phyloP scores from a whole-genome alignment of 176 grass and related monocot genomes.

The Saccharum spontaneum region DNA sequence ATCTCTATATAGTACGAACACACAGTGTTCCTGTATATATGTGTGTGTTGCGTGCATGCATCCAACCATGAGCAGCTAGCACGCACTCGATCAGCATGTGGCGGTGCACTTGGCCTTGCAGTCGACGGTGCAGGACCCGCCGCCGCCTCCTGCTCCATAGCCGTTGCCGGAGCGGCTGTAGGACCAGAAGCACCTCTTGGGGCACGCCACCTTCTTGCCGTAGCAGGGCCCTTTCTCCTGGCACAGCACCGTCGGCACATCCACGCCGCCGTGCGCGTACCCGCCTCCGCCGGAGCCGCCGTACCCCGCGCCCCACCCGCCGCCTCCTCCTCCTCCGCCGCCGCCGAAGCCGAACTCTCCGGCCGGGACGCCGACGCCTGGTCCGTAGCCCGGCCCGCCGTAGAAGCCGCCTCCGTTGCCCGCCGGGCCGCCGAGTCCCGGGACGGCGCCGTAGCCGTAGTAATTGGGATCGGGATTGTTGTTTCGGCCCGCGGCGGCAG shows the following conservation, averaged over 20 bases:
- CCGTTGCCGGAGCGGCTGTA: constrained; percentile 65
- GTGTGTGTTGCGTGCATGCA: too few relatives aligned
- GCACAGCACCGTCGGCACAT: constrained; percentile 57
- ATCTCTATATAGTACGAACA: too few relatives aligned
- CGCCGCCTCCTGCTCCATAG: constrained; percentile 60
- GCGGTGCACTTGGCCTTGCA: constrained; percentile 72
- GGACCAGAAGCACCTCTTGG: constrained; percentile 62
- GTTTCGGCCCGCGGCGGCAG: neutral
- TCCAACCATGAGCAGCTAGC: too few relatives aligned
- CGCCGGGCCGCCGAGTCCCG: neutral
- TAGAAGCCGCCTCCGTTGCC: neutral
- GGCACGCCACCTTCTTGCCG: constrained; percentile 60
- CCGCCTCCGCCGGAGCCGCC: constrained; percentile 20
- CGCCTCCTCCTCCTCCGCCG: neutral
- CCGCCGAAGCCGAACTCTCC: neutral
- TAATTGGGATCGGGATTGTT: neutral
- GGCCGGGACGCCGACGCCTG: neutral
- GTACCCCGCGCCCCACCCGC: constrained; percentile 47
- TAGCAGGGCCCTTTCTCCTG: constrained; percentile 66
- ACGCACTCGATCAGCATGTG: constrained; percentile 38
- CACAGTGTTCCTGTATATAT: too few relatives aligned
- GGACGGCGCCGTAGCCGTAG: neutral
- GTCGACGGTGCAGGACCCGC: constrained; percentile 73
- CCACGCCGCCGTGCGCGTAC: constrained; percentile 46
- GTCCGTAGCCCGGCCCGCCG: neutral